phyloP scores from a whole-genome alignment of 768 basidiomycete genomes.

The Boletus reticulatus region DNA sequence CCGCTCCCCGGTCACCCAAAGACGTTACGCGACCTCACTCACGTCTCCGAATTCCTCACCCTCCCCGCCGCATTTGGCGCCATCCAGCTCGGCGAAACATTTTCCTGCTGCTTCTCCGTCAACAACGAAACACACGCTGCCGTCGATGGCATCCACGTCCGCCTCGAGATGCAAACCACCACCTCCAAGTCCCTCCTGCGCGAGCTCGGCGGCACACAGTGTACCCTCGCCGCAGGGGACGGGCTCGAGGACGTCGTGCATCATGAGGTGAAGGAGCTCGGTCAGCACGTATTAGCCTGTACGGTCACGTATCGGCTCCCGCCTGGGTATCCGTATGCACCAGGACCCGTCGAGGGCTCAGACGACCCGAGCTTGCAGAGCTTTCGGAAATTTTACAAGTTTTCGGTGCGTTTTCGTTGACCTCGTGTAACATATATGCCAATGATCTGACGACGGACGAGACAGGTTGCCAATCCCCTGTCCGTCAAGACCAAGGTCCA shows the following conservation, averaged over 20 bases:
- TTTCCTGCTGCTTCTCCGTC: constrained; percentile 77
- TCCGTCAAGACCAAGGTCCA: constrained; percentile 96
- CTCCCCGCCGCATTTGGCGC: constrained; percentile 82
- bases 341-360: constrained; percentile 47
- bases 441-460: background rate
- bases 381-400: constrained; percentile 91
- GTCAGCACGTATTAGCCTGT: constrained; percentile 86
- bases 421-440: background rate
- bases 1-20: constrained; percentile 78
- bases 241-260: constrained; percentile 66
- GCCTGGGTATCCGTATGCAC: constrained; percentile 48
- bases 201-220: constrained; percentile 58
- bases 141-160: constrained; percentile 62
- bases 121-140: constrained; percentile 72
- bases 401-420: constrained; percentile 56
- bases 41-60: constrained; percentile 75
- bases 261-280: constrained; percentile 93
- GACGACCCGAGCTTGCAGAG: constrained; percentile 59
- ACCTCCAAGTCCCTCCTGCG: constrained; percentile 60
- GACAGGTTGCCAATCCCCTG: constrained; percentile 87
- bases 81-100: constrained; percentile 88
- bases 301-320: constrained; percentile 81
- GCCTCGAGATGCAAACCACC: constrained; percentile 84
- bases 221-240: constrained; percentile 51
- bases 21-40: constrained; percentile 78